phyloP scores from a whole-genome alignment of 345 rosid species.

The Salix udensis region DNA sequence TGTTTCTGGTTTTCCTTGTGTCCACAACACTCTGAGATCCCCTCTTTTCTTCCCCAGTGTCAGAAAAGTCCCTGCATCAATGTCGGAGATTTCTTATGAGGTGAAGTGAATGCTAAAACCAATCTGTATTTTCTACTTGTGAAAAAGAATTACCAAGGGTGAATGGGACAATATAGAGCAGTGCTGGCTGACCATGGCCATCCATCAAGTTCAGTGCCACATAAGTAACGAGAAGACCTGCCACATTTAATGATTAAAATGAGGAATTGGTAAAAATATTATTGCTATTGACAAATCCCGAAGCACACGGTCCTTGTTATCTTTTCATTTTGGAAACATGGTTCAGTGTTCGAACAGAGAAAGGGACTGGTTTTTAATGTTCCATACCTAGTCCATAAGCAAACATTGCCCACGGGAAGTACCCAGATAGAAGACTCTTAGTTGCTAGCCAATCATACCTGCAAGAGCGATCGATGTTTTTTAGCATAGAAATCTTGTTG shows the following conservation, averaged over 20 bases:
- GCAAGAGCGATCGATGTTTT: slow-evolving; percentile 15
- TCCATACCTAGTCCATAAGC: slow-evolving; percentile 86
- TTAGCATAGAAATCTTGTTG: not conserved
- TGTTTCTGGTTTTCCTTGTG: slow-evolving; percentile 23
- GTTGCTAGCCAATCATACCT: slow-evolving; percentile 92
- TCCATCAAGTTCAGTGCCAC: slow-evolving; percentile 95
- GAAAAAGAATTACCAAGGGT: slow-evolving; percentile 60
- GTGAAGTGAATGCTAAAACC: not conserved
- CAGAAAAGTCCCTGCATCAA: slow-evolving; percentile 28
- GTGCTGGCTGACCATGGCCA: slow-evolving; percentile 96
- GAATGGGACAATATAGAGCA: slow-evolving; percentile 95
- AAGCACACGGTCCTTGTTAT: not conserved
- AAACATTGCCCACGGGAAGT: slow-evolving; percentile 90
- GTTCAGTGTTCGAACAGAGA: not conserved
- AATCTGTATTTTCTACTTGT: not conserved
- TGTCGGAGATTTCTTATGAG: not conserved
- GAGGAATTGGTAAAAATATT: not conserved
- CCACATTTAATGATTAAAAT: not conserved
- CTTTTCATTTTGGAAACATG: not conserved
- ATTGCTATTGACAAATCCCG: not conserved
- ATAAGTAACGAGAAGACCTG: slow-evolving; percentile 90
- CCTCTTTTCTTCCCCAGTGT: slow-evolving; percentile 28
- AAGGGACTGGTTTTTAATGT: slow-evolving; percentile 1
- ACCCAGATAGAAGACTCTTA: slow-evolving; percentile 79
- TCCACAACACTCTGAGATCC: slow-evolving; percentile 22